Conservation (phyloP, 140 eudicot species). For the Oenanthe javanica region DNA sequence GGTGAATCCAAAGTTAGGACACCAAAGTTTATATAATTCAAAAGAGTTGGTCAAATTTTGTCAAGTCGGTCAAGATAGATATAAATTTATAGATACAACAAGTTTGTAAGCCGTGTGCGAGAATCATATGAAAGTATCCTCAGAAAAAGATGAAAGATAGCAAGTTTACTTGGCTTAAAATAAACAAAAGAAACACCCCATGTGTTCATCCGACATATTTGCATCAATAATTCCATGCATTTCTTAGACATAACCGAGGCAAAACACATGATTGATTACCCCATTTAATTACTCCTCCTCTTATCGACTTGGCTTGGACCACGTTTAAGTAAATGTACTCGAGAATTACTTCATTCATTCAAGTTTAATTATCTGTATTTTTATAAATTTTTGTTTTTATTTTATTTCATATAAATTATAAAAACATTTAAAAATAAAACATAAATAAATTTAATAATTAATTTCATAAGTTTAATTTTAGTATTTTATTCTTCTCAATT, state of each 20-base stretch:
- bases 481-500: no score
- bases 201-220: slow-evolving; percentile 22
- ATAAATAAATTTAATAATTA: no score
- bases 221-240: slow-evolving; percentile 16
- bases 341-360: no score
- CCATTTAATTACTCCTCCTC: not conserved
- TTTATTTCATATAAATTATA: no score
- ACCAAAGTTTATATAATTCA: not conserved
- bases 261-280: slow-evolving; percentile 9
- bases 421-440: no score
- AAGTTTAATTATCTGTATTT: no score
- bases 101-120: not conserved
- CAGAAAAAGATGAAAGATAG: not conserved
- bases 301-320: not conserved
- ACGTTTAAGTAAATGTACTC: no score
- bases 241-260: slow-evolving; percentile 11
- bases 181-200: slow-evolving; percentile 19
- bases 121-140: not conserved
- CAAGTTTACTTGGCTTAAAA: not conserved
- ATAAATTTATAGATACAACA: not conserved
- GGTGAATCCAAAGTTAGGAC: not conserved
- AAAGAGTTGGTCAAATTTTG: not conserved
- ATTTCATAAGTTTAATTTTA: no score
- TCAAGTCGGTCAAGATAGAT: not conserved
- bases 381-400: no score